Conservation (phyloP, 352 stramenopile species). For the Peronospora tabacina region DNA sequence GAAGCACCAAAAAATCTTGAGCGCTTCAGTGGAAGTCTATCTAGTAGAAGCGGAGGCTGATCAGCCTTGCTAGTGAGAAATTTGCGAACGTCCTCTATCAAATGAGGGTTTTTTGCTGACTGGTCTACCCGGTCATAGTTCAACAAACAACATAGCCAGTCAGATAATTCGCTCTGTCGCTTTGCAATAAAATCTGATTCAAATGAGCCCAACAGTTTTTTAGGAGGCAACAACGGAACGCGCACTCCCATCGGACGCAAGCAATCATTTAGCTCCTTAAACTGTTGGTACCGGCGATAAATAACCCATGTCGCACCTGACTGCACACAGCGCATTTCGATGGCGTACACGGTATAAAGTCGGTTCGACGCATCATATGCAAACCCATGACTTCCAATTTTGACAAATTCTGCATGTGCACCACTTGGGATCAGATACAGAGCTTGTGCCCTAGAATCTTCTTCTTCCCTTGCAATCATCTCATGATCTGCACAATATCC, state of each 20-base stretch:
- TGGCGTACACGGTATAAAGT: slow-evolving; percentile 75
- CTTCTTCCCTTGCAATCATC: slow-evolving; percentile 70
- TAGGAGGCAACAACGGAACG: slow-evolving; percentile 69
- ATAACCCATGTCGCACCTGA: slow-evolving; percentile 72
- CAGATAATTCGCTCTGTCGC: slow-evolving; percentile 55
- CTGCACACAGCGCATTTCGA: slow-evolving; percentile 72
- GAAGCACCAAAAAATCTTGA: slow-evolving; percentile 66
- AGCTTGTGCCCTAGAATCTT: slow-evolving; percentile 74
- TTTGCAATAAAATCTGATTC: slow-evolving; percentile 75
- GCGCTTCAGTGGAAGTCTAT: slow-evolving; percentile 49
- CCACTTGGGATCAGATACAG: slow-evolving; percentile 69
- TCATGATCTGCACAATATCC: slow-evolving; percentile 73
- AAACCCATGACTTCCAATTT: slow-evolving; percentile 69
- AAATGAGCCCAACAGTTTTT: slow-evolving; percentile 80
- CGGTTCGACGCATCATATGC: slow-evolving; percentile 62
- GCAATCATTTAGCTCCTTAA: slow-evolving; percentile 67
- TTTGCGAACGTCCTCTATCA: slow-evolving; percentile 66
- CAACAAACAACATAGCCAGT: slow-evolving; percentile 59
- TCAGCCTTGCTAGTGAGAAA: slow-evolving; percentile 81
- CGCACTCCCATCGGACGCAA: slow-evolving; percentile 56
- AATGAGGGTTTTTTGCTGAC: slow-evolving; percentile 64
- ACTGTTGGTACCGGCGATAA: slow-evolving; percentile 80
- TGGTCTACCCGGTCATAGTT: slow-evolving; percentile 70
- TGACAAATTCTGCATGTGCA: slow-evolving; percentile 62
- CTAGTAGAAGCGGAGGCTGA: slow-evolving; percentile 66